These are phyloP conservation scores for Elaeis oleifera DNA, from an alignment of 202 grass and related monocot species.

Conservation along the genomic window DNA sequence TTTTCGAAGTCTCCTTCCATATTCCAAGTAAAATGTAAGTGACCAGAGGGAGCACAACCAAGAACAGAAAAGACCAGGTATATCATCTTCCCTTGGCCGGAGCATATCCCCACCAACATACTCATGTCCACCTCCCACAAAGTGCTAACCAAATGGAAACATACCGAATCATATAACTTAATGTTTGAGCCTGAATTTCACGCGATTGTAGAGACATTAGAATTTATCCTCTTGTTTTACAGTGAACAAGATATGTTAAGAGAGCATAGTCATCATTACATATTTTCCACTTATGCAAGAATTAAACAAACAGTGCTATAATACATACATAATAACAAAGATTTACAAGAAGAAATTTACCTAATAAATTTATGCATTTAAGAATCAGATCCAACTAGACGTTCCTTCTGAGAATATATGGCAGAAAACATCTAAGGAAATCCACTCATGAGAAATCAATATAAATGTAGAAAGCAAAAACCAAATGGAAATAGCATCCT, in stretches of 20 bases:
- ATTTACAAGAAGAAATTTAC: neutral
- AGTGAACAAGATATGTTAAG: too few species aligned
- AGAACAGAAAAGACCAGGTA: constrained; percentile 70
- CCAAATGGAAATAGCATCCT: neutral
- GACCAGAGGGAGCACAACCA: constrained; percentile 78
- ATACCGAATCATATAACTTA: neutral
- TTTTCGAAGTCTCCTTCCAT: constrained; percentile 71
- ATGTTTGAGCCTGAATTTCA: too few species aligned
- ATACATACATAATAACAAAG: too few species aligned
- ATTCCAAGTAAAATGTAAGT: constrained; percentile 91
- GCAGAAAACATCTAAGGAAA: neutral
- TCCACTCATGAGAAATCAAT: neutral
- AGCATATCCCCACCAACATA: constrained; percentile 93
- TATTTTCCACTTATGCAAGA: too few species aligned
- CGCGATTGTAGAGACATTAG: too few species aligned
- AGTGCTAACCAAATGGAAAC: constrained; percentile 14
- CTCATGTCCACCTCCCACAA: constrained; percentile 46
- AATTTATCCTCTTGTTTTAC: too few species aligned
- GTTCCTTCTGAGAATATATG: neutral
- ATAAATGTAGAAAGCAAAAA: neutral
- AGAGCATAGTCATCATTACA: too few species aligned
- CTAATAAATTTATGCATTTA: neutral
- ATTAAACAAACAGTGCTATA: too few species aligned
- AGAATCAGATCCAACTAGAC: neutral
- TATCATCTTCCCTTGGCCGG: constrained; percentile 83